Evolutionary conservation across 345 rosid genomes (phyloP), one percentile per base, ranked within the genome.

Genomic region (Erucastrum elatum): DNA sequence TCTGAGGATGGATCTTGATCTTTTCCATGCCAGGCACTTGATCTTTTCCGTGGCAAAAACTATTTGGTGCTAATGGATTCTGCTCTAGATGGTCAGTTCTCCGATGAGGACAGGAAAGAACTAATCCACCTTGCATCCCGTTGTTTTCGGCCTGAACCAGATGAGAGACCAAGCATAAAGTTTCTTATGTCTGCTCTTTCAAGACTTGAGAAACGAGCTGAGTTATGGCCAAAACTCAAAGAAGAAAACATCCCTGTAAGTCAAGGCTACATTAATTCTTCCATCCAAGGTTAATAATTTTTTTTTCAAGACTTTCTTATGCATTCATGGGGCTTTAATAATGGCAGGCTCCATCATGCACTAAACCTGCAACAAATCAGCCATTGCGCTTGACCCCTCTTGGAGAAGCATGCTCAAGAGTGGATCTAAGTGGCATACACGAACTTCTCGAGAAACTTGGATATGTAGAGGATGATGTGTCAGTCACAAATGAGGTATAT

Each of bases 41-140:
- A 95, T 80, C 84, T 91, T 74, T 90, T 95, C 80, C 94, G 94
- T 2, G 90, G 93, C 66, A 95, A 95, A 80, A 95, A 93, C 81
- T 90, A 91, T 82, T 78, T 90, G 84, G 90, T 90, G 90, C 79
- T 95, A 85, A 95, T 93, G 97, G 98, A 93, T 81, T 95, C 99
- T 39, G 93, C 96, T 71, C 83, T 95, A 84, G 99, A 95, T 80
- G 97, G 96, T 67, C 94, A 91, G 75, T 89, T 89, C 83, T 93
- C 97, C 46, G 93, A 95, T 81, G 99, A 95, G 74, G 99, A 95
- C 82, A 90, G 98, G 84, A 84, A 96, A 34, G 97, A 95, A 83
- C 83, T 95, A 72, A 89, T 91, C 79, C 84, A 88, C 49, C 75
- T 95, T 74, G 97, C 98, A 74, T 86, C 98, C 21, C 94, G 98